Evolutionary conservation across 257 asterid species (phyloP).

Genomic region (Gentiana dahurica): DNA sequence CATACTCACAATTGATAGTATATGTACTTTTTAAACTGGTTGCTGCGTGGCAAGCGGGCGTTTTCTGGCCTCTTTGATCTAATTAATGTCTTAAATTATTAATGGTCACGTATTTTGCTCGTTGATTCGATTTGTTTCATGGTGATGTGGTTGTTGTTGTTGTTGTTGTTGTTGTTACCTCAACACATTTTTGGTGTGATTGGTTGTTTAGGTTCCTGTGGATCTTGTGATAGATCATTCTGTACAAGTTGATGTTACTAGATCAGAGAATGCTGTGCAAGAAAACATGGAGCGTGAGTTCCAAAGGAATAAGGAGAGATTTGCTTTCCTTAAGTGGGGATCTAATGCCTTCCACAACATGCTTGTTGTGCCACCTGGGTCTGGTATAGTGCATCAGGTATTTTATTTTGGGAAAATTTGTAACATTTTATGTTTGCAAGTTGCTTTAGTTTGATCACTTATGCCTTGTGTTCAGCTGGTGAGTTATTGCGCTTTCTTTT

Average conservation of each 20-base stretch:
- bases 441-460: not conserved
- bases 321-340: constrained; percentile 98
- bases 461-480: not conserved
- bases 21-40: no score
- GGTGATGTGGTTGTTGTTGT: no score
- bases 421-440: not conserved
- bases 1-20: no score
- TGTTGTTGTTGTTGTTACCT: no score
- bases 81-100: no score
- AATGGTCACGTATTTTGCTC: no score
- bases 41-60: no score
- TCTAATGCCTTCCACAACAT: constrained; percentile 87
- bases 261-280: constrained; percentile 89
- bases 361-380: constrained; percentile 99
- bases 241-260: constrained; percentile 89
- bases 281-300: constrained; percentile 92
- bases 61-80: no score
- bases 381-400: constrained; percentile 99
- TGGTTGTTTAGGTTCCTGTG: constrained; percentile 73
- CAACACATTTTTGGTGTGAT: not conserved
- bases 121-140: no score
- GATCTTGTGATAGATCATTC: constrained; percentile 96
- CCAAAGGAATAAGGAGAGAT: constrained; percentile 91
- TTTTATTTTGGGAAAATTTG: not conserved
- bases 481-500: no score